phyloP scores from a whole-genome alignment of 768 basidiomycete species.

The Pulveroboletus frians region DNA sequence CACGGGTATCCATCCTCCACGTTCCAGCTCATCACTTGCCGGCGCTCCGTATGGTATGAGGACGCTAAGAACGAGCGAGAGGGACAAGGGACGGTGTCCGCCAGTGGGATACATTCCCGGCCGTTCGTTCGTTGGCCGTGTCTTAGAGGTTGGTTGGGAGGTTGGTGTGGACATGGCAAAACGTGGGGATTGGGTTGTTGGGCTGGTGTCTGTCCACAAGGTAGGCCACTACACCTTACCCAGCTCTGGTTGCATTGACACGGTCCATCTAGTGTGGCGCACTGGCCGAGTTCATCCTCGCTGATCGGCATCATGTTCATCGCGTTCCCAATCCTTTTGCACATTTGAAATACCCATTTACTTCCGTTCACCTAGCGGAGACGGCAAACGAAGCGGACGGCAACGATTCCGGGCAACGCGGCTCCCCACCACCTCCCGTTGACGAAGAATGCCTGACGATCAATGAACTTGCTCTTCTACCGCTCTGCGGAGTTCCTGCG shows the following conservation, averaged over 20 bases:
- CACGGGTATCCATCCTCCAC: slow-evolving; percentile 41
- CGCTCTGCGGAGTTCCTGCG: slow-evolving; percentile 74
- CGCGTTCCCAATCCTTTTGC: slow-evolving; percentile 61
- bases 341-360: slow-evolving; percentile 26
- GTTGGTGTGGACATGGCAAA: slow-evolving; percentile 45
- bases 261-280: slow-evolving; percentile 61
- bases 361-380: slow-evolving; percentile 13
- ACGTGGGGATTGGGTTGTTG: slow-evolving; percentile 85
- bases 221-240: slow-evolving; percentile 38
- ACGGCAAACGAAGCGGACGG: slow-evolving; percentile 4
- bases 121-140: slow-evolving; percentile 79
- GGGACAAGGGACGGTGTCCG: slow-evolving; percentile 23
- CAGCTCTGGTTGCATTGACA: slow-evolving; percentile 7
- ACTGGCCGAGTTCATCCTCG: slow-evolving; percentile 81
- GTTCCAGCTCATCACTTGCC: slow-evolving; percentile 9
- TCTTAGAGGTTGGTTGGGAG: slow-evolving; percentile 77
- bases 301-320: slow-evolving; percentile 73
- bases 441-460: slow-evolving; percentile 37
- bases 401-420: slow-evolving; percentile 9
- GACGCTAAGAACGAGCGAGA: slow-evolving; percentile 18
- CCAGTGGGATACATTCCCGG: slow-evolving; percentile 78
- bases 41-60: slow-evolving; percentile 21
- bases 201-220: slow-evolving; percentile 74
- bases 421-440: slow-evolving; percentile 4
- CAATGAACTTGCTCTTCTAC: slow-evolving; percentile 76